Base-by-base conservation (phyloP, 2,329 filamentous ascomycete genomes). In the Arachnomyces sp. region DNA sequence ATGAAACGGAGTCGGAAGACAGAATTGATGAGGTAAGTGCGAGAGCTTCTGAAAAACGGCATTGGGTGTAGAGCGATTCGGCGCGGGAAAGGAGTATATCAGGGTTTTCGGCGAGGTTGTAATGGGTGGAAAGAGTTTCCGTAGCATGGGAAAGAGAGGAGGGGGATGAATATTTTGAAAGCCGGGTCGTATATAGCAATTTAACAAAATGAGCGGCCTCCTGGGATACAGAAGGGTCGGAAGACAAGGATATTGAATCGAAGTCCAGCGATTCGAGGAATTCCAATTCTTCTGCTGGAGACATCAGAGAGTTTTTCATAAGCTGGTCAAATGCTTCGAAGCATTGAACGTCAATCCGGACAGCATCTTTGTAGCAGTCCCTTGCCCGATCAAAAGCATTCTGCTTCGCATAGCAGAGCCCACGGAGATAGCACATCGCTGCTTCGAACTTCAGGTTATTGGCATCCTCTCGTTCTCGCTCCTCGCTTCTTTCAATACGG, bases 281-380 rank as follows among this genome's bases (percentile, higher is more conserved):
- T 36, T 81, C 76, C 76, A 90, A 86, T 59, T 95, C 89, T 62
- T 95, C 89, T 28, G 85, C 81, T 0, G 89, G 88, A 15, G 78
- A 78, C 77, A 98, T 84, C 46, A 98, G 73, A 14, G 85, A 85
- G 66, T 98, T 98, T 66, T 88, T 87, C 81, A 96, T 95, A 40
- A 98, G 76, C 67, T 96, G 89, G 54, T 95, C 89, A 57, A 98
- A 96, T 0, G 92, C 92, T 64, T 98, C 92, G 58, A 94, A 96
- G 65, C 92, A 98, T 61, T 94, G 89, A 3, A 96, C 89, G 58
- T 98, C 92, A 56, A 98, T 95, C 46, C 85, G 80, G 34, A 96
- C 88, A 2, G 92, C 92, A 54, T 94, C 87, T 67, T 95, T 96
- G 73, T 96, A 98, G 67, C 92, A 96, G 55, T 96, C 89, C 61